These are phyloP conservation scores for Mycena filopes DNA, from an alignment of 768 basidiomycete species.

Conservation along the genomic window DNA sequence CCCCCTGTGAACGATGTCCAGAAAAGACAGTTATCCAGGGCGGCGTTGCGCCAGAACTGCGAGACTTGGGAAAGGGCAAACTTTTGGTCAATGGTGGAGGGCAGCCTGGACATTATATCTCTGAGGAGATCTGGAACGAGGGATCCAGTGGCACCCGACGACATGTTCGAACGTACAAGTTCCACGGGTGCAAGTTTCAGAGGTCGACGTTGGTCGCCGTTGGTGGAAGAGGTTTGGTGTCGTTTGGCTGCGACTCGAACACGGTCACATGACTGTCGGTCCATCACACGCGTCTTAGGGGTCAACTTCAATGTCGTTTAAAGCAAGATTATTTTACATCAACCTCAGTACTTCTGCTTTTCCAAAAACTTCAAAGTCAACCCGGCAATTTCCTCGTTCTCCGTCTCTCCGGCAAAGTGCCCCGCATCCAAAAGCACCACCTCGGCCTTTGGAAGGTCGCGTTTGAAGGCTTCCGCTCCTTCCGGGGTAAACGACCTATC, in stretches of 20 bases:
- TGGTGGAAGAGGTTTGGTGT: too few species aligned
- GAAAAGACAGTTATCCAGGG: neutral
- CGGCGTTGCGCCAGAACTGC: neutral
- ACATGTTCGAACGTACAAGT: too few species aligned
- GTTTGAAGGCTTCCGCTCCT: slow-evolving; percentile 56
- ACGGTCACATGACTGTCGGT: too few species aligned
- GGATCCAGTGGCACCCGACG: neutral
- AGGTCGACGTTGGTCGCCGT: too few species aligned
- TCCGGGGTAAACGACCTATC: slow-evolving; percentile 53
- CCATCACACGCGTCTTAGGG: too few species aligned
- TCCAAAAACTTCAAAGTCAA: slow-evolving; percentile 15
- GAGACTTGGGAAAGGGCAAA: slow-evolving; percentile 2
- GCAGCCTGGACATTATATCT: slow-evolving; percentile 2
- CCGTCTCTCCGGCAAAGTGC: slow-evolving; percentile 57
- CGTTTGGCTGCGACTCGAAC: too few species aligned
- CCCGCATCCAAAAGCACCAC: slow-evolving; percentile 53
- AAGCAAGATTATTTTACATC: too few species aligned
- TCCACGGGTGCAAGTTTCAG: too few species aligned
- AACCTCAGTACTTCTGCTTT: neutral
- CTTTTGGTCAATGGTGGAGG: neutral
- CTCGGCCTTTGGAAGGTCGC: slow-evolving; percentile 47
- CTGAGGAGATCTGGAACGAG: slow-evolving; percentile 5
- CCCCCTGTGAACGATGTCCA: slow-evolving; percentile 6
- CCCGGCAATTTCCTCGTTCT: slow-evolving; percentile 35
- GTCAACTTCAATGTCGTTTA: too few species aligned